Evolutionary conservation across 2,329 filamentous ascomycete species (phyloP).

Genomic region (Gaeumannomyces tritici): DNA sequence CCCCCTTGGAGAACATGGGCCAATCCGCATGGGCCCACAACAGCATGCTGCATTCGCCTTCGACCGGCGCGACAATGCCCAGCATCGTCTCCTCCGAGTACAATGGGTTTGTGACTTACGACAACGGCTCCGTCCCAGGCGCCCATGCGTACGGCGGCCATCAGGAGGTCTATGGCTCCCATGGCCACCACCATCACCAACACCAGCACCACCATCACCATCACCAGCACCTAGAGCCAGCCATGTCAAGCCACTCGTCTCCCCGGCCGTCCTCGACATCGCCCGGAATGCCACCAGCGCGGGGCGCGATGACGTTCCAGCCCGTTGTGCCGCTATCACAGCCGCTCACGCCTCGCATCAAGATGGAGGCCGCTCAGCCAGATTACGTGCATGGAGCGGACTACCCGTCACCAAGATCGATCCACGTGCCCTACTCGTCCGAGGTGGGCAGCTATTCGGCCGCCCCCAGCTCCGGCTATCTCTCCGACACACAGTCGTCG

Average conservation of each 20-base stretch:
- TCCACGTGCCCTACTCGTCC: conserved; percentile 21
- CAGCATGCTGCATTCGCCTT: conserved; percentile 26
- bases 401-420: conserved; percentile 29
- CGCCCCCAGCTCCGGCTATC: conserved; percentile 23
- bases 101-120: conserved; percentile 39
- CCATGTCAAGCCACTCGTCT: not conserved
- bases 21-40: conserved; percentile 33
- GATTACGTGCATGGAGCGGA: conserved; percentile 27
- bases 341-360: conserved; percentile 23
- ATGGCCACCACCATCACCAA: conserved; percentile 1
- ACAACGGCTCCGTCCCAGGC: conserved; percentile 24
- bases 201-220: conserved; percentile 10
- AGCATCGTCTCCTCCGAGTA: conserved; percentile 40
- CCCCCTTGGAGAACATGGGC: conserved; percentile 25
- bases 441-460: conserved; percentile 15
- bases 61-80: conserved; percentile 30
- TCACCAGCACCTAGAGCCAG: conserved; percentile 10
- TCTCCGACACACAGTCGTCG: conserved; percentile 25
- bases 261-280: conserved; percentile 13
- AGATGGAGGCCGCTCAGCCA: conserved; percentile 23
- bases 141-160: conserved; percentile 23
- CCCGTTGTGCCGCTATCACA: conserved; percentile 11
- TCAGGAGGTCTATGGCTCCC: conserved; percentile 27
- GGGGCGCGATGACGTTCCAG: conserved; percentile 18
- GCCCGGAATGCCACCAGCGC: conserved; percentile 12